Evolutionary conservation across 768 basidiomycete genomes (phyloP).

Genomic region (Coprinopsis cinerea): DNA sequence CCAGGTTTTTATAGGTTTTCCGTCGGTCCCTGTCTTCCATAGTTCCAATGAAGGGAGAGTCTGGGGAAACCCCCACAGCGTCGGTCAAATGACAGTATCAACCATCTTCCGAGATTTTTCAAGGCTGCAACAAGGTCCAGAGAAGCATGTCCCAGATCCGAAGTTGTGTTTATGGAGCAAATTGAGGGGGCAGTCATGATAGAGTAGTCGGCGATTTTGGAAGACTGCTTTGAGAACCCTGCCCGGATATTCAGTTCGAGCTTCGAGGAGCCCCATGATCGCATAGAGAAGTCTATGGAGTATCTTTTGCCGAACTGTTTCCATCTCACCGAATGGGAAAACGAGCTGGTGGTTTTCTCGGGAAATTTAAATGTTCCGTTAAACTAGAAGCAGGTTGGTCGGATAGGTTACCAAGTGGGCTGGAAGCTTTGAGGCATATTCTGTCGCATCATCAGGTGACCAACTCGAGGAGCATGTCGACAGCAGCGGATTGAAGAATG

Average conservation of each 20-base stretch:
- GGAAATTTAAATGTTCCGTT: constrained; percentile 2
- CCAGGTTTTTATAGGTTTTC: background rate
- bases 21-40: background rate
- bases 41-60: background rate
- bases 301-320: constrained; percentile 16
- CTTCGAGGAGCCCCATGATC: background rate
- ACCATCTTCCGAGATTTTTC: constrained; percentile 10
- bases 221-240: too few species aligned
- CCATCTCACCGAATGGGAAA: constrained; percentile 9
- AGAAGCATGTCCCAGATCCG: constrained; percentile 2
- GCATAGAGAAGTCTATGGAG: constrained; percentile 3
- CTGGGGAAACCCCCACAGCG: constrained; percentile 6
- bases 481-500: too few species aligned
- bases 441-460: too few species aligned
- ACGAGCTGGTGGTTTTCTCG: background rate
- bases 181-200: background rate
- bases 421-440: too few species aligned
- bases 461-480: too few species aligned
- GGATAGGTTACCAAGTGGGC: background rate
- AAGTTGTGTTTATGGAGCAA: background rate
- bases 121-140: background rate
- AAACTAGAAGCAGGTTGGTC: background rate
- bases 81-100: constrained; percentile 4
- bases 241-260: background rate
- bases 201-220: too few species aligned